Evolutionary conservation across 2,329 filamentous ascomycete genomes (phyloP).

Genomic region (Hypoxylon sp.): DNA sequence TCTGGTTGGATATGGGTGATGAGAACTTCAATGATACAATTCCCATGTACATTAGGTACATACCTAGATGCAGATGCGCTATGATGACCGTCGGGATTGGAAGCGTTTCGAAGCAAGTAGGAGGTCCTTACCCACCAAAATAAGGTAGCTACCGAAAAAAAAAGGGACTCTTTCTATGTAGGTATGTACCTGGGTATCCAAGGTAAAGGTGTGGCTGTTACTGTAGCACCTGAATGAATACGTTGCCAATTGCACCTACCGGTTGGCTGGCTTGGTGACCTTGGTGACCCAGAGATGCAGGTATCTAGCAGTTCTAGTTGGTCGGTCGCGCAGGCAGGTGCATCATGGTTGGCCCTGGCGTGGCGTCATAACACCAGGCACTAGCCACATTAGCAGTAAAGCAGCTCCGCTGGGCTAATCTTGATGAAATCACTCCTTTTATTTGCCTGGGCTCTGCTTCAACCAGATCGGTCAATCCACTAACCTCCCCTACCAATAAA

Average conservation of each 20-base stretch:
- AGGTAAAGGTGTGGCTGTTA: conserved; percentile 14
- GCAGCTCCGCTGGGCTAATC: conserved; percentile 24
- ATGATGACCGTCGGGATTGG: conserved; percentile 8
- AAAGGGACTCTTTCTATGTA: not conserved
- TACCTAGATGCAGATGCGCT: not conserved
- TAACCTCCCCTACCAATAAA: conserved; percentile 39
- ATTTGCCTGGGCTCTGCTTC: conserved; percentile 36
- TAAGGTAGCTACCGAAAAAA: conserved; percentile 1
- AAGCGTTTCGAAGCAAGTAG: conserved; percentile 22
- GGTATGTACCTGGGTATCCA: too few relatives aligned
- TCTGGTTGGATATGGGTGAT: conserved; percentile 13
- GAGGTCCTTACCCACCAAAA: conserved; percentile 3
- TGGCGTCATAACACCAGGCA: conserved; percentile 42
- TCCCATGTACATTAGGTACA: not conserved
- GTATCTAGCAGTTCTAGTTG: not conserved
- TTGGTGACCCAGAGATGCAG: not conserved
- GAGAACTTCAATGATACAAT: not conserved
- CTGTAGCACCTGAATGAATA: conserved; percentile 3
- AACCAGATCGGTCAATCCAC: conserved; percentile 43
- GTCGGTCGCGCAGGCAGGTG: conserved; percentile 32
- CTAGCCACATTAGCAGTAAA: conserved; percentile 39
- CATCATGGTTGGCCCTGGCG: conserved; percentile 38
- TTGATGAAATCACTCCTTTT: conserved; percentile 47
- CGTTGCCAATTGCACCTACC: conserved; percentile 1
- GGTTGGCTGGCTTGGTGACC: conserved; percentile 5